Evolutionary conservation across 305 asterid species (phyloP), one percentile per base, ranked within the genome.

Genomic region (Solanum hybrid): DNA sequence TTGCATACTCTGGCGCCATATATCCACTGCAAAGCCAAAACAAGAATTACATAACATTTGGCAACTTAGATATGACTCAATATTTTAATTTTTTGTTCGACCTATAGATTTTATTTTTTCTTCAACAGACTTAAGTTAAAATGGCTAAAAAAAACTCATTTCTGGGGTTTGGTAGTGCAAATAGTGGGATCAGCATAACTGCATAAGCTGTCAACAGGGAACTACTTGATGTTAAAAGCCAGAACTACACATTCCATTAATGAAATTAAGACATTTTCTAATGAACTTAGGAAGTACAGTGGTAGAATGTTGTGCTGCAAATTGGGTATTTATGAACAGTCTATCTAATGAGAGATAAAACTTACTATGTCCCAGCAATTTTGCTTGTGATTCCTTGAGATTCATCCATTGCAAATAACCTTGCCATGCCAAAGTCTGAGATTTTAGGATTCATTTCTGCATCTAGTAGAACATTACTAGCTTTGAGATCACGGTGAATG

Each of bases 401-500:
- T 89, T 89, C 85, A 29, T 89, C 88, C 14, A 26, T 5, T 15
- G 13, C 31, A 84, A 87, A 87, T 5, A 78, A 26, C 24, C 89
- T 87, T 36, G 91, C 89, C 88, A 90, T 86, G 37, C 91, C 89
- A 87, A 90, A 90, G 15, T 90, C 91, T 29, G 91, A 31, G 2
- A 87, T 87, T 69, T 90, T 90, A 26, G 91, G 88, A 31, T 79
- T 90, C 89, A 90, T 12, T 24, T 90, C 73, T 78, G 38, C 88
- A 78, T 90, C 89, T 0, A 90, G 75, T 2, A 90, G 42, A 27
- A 90, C 66, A 29, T 90, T 90, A 40, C 91, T 90, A 14, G 89
- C 91, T 90, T 90, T 90, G 76, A 87, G 82, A 87, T 90, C 91
- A 38, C 91, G 91, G 69, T 90, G 91, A 56, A 90, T 38, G 31